These are phyloP conservation scores for Alternaria viburni DNA, from an alignment of 2,329 filamentous ascomycete genomes.

Conservation along the genomic window DNA sequence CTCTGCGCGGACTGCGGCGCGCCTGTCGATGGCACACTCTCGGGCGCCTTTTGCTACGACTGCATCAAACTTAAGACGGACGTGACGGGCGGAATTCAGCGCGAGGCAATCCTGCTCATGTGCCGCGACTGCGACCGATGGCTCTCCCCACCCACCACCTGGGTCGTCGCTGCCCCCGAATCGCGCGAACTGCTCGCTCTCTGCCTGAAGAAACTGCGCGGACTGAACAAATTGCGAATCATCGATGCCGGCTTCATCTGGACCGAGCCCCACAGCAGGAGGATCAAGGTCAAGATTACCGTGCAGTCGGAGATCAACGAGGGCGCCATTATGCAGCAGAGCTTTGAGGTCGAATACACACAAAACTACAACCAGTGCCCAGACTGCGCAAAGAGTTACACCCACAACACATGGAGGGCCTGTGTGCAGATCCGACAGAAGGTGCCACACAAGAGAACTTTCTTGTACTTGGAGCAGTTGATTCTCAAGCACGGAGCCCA, in stretches of 20 bases:
- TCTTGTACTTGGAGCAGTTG: constrained; percentile 86
- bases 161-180: constrained; percentile 84
- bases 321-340: constrained; percentile 81
- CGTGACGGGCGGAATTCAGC: constrained; percentile 87
- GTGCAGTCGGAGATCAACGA: constrained; percentile 76
- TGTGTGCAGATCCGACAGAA: constrained; percentile 96
- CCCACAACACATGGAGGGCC: constrained; percentile 93
- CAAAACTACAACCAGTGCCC: constrained; percentile 90
- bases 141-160: constrained; percentile 84
- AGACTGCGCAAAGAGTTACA: constrained; percentile 88
- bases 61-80: constrained; percentile 95
- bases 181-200: constrained; percentile 91
- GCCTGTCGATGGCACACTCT: constrained; percentile 86
- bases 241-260: constrained; percentile 97
- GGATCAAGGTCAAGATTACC: constrained; percentile 94
- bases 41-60: constrained; percentile 91
- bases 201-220: constrained; percentile 86
- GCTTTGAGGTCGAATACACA: constrained; percentile 94
- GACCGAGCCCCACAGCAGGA: constrained; percentile 95
- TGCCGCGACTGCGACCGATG: constrained; percentile 93
- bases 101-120: constrained; percentile 87
- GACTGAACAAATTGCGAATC: constrained; percentile 87
- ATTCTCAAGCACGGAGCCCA: constrained; percentile 88
- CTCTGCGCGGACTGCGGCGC: constrained; percentile 98
- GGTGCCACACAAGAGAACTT: constrained; percentile 91